Base-by-base conservation (phyloP, 148 eudicot species). In the Diospyros lotus region DNA sequence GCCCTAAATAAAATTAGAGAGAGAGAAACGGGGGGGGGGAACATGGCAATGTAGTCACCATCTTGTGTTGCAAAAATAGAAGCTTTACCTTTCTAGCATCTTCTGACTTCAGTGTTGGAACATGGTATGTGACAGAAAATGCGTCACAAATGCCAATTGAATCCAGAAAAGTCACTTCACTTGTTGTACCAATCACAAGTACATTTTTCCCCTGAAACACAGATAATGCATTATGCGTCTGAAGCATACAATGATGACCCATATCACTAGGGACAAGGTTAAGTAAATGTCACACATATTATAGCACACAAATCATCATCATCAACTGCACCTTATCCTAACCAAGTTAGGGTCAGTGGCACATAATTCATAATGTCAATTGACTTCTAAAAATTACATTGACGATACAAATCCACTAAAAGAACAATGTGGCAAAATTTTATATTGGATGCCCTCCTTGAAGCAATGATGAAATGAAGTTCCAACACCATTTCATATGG, bases 111-210 rank as follows among this genome's bases (percentile, higher is more conserved):
- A 94, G 75, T 14, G 86, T 89, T 2, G 97, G 98, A 75, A 92
- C 96, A 80, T 85, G 82, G 75, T 86, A 94, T 60, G 96, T 87
- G 76, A 94, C 94, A 13, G 97, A 89, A 77, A 94, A 94, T 28
- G 97, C 81, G 77, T 89, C 96, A 59, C 92, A 87, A 80, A 92
- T 77, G 64, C 98, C 98, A 82, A 94, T 74, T 51, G 91, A 90
- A 63, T 92, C 97, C 84, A 94, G 81, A 86, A 94, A 92, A 77
- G 82, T 46, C 55, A 90, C 85, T 84, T 94, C 98, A 85, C 96
- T 94, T 17, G 97, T 90, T 9, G 98, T 92, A 66, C 98, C 98
- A 72, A 94, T 76, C 70, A 92, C 97, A 71, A 92, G 92, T 72
- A 92, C 86, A 66, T 90, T 92, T 84, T 89, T 94, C 55, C 98